Percentiles rank a stretch among this genome's conserved stretches.
phyloP scores from a whole-genome alignment of 2,329 filamentous ascomycete genomes.

The Cytospora piceae region DNA sequence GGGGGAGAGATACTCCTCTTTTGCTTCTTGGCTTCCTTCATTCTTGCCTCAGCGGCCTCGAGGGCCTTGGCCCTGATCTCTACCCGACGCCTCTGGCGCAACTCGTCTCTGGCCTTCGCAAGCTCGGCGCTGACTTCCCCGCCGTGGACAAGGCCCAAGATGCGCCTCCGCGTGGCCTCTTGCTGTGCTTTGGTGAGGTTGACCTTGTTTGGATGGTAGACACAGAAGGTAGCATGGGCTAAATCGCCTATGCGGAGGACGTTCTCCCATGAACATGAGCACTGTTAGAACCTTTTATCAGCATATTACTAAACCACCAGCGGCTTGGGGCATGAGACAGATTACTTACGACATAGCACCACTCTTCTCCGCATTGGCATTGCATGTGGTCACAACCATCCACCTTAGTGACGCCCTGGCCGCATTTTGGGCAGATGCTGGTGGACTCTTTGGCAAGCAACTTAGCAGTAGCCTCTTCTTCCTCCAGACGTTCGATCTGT shows the following conservation, averaged over 20 bases:
- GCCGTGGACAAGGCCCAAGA: slow-evolving; percentile 30
- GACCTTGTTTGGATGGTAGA: slow-evolving; percentile 30
- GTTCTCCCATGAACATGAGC: slow-evolving; percentile 27
- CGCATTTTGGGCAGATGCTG: slow-evolving; percentile 29
- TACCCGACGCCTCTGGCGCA: slow-evolving; percentile 24
- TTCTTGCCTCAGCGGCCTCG: slow-evolving; percentile 24
- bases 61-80: slow-evolving; percentile 27
- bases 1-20: neutral
- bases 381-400: slow-evolving; percentile 27
- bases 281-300: neutral
- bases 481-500: slow-evolving; percentile 28
- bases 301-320: accelerated
- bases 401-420: slow-evolving; percentile 28
- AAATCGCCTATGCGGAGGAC: slow-evolving; percentile 19
- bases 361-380: slow-evolving; percentile 25
- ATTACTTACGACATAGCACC: slow-evolving; percentile 28
- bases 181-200: slow-evolving; percentile 22
- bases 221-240: slow-evolving; percentile 28
- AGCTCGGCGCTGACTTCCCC: slow-evolving; percentile 28
- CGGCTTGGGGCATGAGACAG: too few relatives aligned
- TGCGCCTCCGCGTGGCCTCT: slow-evolving; percentile 20
- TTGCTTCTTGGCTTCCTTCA: slow-evolving; percentile 10
- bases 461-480: slow-evolving; percentile 29
- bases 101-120: slow-evolving; percentile 21
- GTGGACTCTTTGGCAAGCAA: slow-evolving; percentile 18